Evolutionary conservation across 1,284 basidiomycete species (phyloP), one percentile per base, ranked within the genome.

Genomic region (Papiliotrema flavescens): DNA sequence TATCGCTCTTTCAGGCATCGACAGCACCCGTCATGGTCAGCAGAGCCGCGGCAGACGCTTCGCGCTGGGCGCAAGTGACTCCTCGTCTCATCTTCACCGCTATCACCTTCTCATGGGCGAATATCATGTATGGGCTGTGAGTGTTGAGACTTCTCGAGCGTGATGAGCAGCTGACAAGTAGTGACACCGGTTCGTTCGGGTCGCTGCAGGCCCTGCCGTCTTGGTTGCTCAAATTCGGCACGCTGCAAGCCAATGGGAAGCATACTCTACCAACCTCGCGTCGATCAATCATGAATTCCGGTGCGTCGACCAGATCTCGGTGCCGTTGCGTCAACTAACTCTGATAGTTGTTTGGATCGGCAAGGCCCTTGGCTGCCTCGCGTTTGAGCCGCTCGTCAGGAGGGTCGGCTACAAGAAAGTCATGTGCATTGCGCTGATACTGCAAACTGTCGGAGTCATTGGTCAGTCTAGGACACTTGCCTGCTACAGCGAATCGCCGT

Each of bases 161-260:
- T n/a, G n/a, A n/a, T n/a, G n/a, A n/a, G n/a, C 17, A 4, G 20
- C 59, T 49, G 42, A 51, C 19, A 1, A 19, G 23, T 20, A 64
- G 62, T 46, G 62, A 64, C 48, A 47, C 56, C 14, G 47, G 40
- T 3, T 55, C 57, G 15, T 64, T 64, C 51, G 60, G 60, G 13
- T 61, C 62, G 6, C 50, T 64, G 1, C 60, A 64, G 28, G 56
- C 63, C n/a, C 50, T 64, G 17, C 63, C 63, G 17, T 57, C 61
- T 3, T 64, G 52, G 50, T 53, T 64, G 13, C 41, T 32, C 26
- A 17, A 35, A 2, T 64, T 62, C 40, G 62, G 60, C 5, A 44
- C 44, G 1, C 36, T 35, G 17, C 20, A 41, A 11, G 39, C 47
- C 2, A 42, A 59, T 39, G 60, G 60, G 2, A 46, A 36, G 9